phyloP scores from a whole-genome alignment of 257 asterid species.

The Jacaranda mimosifolia region DNA sequence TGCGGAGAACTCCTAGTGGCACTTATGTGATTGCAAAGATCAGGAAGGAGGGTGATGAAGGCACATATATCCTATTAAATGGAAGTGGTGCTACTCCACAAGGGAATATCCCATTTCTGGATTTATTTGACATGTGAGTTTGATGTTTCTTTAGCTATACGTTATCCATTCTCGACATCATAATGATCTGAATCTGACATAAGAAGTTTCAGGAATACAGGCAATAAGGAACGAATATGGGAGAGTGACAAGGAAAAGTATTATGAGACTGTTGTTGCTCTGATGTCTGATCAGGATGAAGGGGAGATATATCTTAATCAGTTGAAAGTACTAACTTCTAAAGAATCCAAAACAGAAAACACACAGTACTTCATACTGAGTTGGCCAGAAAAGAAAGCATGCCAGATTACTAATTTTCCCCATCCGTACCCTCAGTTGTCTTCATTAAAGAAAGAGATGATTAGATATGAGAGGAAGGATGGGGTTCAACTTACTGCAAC shows the following conservation, averaged over 20 bases:
- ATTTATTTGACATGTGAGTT: conserved; percentile 95
- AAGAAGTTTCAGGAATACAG: conserved; percentile 79
- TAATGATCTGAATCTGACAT: conserved; percentile 53
- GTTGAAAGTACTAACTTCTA: conserved; percentile 79
- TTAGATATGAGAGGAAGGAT: conserved; percentile 90
- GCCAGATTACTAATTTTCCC: conserved; percentile 89
- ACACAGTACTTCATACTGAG: conserved; percentile 80
- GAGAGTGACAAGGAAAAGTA: conserved; percentile 94
- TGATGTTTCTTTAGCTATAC: conserved; percentile 37
- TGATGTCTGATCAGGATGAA: conserved; percentile 84
- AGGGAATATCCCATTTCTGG: conserved; percentile 92
- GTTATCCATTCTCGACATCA: conserved; percentile 30
- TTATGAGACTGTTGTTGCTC: conserved; percentile 80
- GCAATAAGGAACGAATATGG: conserved; percentile 96
- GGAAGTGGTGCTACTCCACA: conserved; percentile 99
- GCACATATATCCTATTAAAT: conserved; percentile 69
- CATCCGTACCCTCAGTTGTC: conserved; percentile 97
- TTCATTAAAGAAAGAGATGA: conserved; percentile 92
- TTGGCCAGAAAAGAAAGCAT: conserved; percentile 91
- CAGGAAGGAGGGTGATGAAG: conserved; percentile 73
- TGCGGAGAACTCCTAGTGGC: conserved; percentile 82
- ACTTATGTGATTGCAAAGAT: conserved; percentile 92
- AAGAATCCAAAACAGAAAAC: conserved; percentile 95
- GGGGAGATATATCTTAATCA: conserved; percentile 66
- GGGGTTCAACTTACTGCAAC: conserved; percentile 99